Conservation (phyloP, 1,284 basidiomycete genomes). For the Naganishia sp. region DNA sequence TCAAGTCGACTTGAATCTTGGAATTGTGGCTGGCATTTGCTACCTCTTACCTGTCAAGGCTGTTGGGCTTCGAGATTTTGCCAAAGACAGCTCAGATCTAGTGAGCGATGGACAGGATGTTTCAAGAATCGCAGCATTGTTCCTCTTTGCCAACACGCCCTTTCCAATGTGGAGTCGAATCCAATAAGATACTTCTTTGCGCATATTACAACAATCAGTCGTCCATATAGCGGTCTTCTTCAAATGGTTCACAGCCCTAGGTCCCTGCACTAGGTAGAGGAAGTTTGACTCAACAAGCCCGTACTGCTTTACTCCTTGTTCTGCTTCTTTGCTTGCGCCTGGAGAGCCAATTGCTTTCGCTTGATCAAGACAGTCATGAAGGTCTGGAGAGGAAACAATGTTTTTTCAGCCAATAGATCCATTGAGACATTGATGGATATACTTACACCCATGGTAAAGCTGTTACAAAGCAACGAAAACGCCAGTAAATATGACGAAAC, state of each 20-base stretch:
- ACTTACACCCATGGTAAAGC: constrained; percentile 26
- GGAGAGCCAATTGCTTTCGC: constrained; percentile 31
- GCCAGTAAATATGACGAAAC: not conserved
- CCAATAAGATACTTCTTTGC: not conserved
- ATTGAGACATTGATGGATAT: not conserved
- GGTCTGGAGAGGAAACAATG: constrained; percentile 59
- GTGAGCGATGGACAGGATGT: too few relatives aligned
- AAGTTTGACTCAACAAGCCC: not conserved
- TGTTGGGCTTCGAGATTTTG: too few relatives aligned
- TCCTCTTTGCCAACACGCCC: too few relatives aligned
- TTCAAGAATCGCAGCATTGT: too few relatives aligned
- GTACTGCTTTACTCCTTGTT: constrained; percentile 18
- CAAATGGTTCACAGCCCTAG: not conserved
- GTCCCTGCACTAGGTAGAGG: not conserved
- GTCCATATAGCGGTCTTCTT: not conserved
- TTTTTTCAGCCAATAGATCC: not conserved
- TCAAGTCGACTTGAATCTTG: not conserved
- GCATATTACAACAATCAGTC: not conserved
- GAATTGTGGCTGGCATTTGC: not conserved
- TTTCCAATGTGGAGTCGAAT: not conserved
- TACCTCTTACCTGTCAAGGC: too few relatives aligned
- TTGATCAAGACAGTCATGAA: constrained; percentile 56
- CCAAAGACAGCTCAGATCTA: too few relatives aligned
- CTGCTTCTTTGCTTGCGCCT: constrained; percentile 31
- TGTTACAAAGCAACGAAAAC: not conserved